Percentiles rank a stretch among this genome's conserved stretches.
phyloP scores from a whole-genome alignment of 2,329 filamentous ascomycete species.

The Colletotrichum acutatum region DNA sequence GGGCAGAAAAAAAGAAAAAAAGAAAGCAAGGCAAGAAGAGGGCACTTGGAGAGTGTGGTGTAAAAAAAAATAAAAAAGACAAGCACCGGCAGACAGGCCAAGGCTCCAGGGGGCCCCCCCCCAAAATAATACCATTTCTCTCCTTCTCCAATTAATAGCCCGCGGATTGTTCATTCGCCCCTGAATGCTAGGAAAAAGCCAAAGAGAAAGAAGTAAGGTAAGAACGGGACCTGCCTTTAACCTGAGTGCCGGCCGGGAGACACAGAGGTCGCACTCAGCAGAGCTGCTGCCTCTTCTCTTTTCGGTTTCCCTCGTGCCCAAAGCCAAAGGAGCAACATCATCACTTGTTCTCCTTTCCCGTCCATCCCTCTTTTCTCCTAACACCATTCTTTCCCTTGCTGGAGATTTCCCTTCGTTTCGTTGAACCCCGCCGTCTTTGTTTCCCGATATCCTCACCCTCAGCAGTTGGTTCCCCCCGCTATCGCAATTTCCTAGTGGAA shows the following conservation, averaged over 20 bases:
- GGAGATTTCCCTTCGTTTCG: constrained; percentile 24
- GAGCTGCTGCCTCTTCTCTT: neutral
- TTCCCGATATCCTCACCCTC: constrained; percentile 24
- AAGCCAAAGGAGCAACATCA: constrained; percentile 8
- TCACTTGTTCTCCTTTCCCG: constrained; percentile 2
- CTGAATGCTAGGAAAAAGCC: constrained; percentile 18
- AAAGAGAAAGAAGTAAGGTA: constrained; percentile 4
- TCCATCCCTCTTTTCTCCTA: constrained; percentile 2
- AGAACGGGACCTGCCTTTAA: constrained; percentile 8
- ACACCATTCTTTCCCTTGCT: constrained; percentile 23
- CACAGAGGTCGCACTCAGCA: neutral
- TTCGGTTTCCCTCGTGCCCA: neutral
- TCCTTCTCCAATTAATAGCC: constrained; percentile 35
- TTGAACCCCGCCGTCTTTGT: constrained; percentile 2
- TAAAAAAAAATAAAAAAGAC: constrained; percentile 11
- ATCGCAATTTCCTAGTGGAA: constrained; percentile 19
- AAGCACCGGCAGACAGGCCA: constrained; percentile 23
- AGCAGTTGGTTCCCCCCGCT: neutral
- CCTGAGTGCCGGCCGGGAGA: constrained; percentile 1
- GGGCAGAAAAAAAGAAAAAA: neutral
- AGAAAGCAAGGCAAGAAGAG: constrained; percentile 12
- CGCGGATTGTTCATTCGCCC: constrained; percentile 30
- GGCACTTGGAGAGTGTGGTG: too few relatives aligned
- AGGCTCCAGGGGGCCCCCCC: constrained; percentile 28
- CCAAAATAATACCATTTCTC: constrained; percentile 32